These are phyloP conservation scores for Cyathus striatus DNA, from an alignment of 768 basidiomycete species.

Conservation along the genomic window DNA sequence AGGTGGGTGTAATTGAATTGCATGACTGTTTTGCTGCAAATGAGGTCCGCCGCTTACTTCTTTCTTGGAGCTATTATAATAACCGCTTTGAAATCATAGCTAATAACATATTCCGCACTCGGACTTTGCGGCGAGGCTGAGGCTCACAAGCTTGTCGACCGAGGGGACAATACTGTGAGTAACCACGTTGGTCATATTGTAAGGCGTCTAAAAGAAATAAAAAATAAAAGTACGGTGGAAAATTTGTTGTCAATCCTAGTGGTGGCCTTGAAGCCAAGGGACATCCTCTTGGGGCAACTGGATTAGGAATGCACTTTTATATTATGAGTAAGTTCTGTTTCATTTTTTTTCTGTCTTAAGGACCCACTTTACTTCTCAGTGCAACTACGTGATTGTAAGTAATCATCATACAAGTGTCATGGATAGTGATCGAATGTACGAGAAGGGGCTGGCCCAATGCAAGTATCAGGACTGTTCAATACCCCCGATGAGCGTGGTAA, in stretches of 20 bases:
- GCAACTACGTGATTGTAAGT: conserved; percentile 68
- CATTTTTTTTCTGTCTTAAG: conserved; percentile 2
- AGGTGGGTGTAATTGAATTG: conserved; percentile 80
- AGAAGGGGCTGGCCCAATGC: conserved; percentile 81
- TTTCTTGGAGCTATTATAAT: not conserved
- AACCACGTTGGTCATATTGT: too few species aligned
- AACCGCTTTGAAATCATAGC: conserved; percentile 41
- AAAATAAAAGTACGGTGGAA: conserved; percentile 66
- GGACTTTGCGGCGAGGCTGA: conserved; percentile 63
- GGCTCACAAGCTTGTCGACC: conserved; percentile 70
- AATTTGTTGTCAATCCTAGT: conserved; percentile 80
- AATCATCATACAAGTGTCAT: conserved; percentile 3
- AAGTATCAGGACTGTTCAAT: conserved; percentile 67
- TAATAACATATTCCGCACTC: conserved; percentile 78
- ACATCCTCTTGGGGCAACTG: conserved; percentile 80
- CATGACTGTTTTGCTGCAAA: conserved; percentile 86
- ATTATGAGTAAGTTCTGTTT: conserved; percentile 56
- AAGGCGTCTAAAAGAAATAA: too few species aligned
- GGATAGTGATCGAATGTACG: not conserved
- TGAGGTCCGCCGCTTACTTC: too few species aligned
- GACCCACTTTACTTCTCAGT: conserved; percentile 29
- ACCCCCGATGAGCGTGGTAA: conserved; percentile 63
- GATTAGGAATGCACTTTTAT: conserved; percentile 84
- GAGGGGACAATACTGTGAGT: conserved; percentile 73
- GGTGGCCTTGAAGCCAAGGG: conserved; percentile 89